phyloP scores from a whole-genome alignment of 805 yeast genomes.

The Deakozyma indianensis region DNA sequence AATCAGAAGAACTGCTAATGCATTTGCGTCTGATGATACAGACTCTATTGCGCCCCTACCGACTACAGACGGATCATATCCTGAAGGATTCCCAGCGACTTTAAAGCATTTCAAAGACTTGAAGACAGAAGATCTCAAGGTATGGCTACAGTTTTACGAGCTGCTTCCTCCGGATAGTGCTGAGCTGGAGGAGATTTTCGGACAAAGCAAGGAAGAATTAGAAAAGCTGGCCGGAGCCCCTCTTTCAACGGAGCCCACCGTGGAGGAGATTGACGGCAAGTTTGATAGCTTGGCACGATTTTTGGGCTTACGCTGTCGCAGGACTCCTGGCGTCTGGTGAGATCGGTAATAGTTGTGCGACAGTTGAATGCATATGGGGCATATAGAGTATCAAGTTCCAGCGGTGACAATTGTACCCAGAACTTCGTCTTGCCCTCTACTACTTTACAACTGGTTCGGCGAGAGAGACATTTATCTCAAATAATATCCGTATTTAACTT shows the following conservation, averaged over 20 bases:
- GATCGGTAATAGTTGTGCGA: no score
- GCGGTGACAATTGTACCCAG: no score
- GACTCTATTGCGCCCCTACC: constrained; percentile 51
- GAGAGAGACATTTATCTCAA: no score
- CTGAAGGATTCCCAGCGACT: constrained; percentile 48
- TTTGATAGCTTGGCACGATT: constrained; percentile 5
- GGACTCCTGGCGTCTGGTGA: constrained; percentile 6
- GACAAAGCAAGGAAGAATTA: neutral
- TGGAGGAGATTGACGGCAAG: constrained; percentile 5
- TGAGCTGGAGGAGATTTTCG: constrained; percentile 34
- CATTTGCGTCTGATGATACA: constrained; percentile 28
- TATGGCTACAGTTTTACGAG: constrained; percentile 61
- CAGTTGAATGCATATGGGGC: no score
- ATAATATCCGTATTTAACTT: no score
- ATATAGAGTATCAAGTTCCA: no score
- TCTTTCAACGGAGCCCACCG: neutral
- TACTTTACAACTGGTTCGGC: no score
- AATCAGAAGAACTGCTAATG: constrained; percentile 54
- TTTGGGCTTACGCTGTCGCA: constrained; percentile 5
- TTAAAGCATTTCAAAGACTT: constrained; percentile 37
- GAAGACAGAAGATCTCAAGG: constrained; percentile 30
- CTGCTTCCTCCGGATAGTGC: constrained; percentile 54
- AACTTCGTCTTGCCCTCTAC: no score
- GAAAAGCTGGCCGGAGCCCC: neutral
- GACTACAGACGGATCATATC: constrained; percentile 67